Percentiles rank a stretch among this genome's conserved stretches.
phyloP scores from a whole-genome alignment of 2,329 filamentous ascomycete genomes.

The Diaporthe sp. region DNA sequence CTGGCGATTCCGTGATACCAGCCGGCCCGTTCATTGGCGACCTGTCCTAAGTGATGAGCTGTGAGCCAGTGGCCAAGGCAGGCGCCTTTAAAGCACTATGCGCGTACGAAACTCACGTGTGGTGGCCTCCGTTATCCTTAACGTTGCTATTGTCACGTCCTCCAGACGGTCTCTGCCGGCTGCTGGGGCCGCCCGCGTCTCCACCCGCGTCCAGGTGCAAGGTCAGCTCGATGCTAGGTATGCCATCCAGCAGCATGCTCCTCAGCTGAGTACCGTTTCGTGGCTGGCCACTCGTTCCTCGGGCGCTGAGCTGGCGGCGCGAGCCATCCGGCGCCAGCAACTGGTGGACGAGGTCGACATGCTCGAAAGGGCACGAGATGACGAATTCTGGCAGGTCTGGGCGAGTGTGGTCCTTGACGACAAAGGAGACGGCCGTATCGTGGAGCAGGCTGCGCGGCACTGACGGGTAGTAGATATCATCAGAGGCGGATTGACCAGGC shows the following conservation, averaged over 20 bases:
- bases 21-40: background rate
- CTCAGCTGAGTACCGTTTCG: slow-evolving; percentile 33
- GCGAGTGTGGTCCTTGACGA: slow-evolving; percentile 38
- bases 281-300: slow-evolving; percentile 35
- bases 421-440: slow-evolving; percentile 39
- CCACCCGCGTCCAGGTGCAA: background rate
- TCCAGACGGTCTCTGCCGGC: background rate
- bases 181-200: too few relatives aligned
- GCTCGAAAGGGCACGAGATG: slow-evolving; percentile 39
- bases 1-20: background rate
- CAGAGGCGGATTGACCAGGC: background rate
- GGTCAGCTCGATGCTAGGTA: slow-evolving; percentile 38
- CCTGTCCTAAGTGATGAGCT: slow-evolving; percentile 3
- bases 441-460: slow-evolving; percentile 37
- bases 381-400: slow-evolving; percentile 39
- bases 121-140: background rate
- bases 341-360: slow-evolving; percentile 33
- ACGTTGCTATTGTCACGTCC: background rate
- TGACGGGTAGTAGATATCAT: slow-evolving; percentile 29
- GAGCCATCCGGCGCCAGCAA: slow-evolving; percentile 34
- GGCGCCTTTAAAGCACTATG: too few relatives aligned
- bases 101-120: slow-evolving; percentile 7
- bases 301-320: slow-evolving; percentile 21
- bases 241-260: slow-evolving; percentile 40
- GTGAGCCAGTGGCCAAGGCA: background rate